Evolutionary conservation across 176 grass and related monocot species (phyloP).

Genomic region (Eragrostis nindensis): DNA sequence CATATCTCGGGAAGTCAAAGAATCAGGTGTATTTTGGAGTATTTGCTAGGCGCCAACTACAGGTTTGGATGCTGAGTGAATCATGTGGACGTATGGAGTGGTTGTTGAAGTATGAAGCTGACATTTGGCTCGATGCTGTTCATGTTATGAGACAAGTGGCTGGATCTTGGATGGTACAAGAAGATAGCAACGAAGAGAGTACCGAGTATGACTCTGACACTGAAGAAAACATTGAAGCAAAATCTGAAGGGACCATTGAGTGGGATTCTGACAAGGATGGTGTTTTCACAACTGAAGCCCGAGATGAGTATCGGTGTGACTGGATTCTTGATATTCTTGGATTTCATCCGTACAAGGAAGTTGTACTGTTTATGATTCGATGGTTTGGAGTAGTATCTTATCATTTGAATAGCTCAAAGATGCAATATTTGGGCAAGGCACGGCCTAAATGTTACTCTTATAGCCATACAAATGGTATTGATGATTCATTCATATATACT

Average conservation of each 20-base stretch:
- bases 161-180: not conserved
- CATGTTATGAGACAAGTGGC: not conserved
- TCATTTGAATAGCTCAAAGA: slow-evolving; percentile 21
- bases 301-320: too few relatives aligned
- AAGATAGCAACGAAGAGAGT: not conserved
- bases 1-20: not conserved
- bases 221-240: too few relatives aligned
- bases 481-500: slow-evolving; percentile 15
- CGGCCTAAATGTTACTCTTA: not conserved
- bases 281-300: not conserved
- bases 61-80: slow-evolving; percentile 14
- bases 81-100: not conserved
- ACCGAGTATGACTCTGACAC: not conserved
- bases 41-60: not conserved
- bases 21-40: not conserved
- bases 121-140: not conserved
- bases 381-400: not conserved
- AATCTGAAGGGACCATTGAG: too few relatives aligned
- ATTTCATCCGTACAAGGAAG: slow-evolving; percentile 32
- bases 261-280: slow-evolving; percentile 19
- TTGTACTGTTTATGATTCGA: not conserved
- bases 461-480: not conserved
- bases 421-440: slow-evolving; percentile 6
- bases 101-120: not conserved
- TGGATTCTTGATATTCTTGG: not conserved